Conservation (phyloP, 2,329 filamentous ascomycete species). For the Emmonsiellopsis sp. region DNA sequence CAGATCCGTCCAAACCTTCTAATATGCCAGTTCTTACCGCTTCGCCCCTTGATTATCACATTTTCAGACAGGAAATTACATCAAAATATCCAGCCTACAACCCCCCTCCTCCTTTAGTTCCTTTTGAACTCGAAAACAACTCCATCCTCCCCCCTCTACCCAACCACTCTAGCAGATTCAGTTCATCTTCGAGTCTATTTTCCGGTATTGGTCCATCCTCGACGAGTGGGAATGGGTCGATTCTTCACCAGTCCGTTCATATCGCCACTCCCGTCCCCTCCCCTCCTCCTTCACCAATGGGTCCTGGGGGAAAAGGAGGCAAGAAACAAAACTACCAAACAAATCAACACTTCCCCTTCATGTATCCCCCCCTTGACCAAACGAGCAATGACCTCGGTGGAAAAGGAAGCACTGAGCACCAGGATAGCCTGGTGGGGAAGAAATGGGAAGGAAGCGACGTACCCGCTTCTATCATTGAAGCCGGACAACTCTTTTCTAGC, state of each 20-base stretch:
- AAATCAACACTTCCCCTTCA: slow-evolving; percentile 95
- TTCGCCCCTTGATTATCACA: slow-evolving; percentile 89
- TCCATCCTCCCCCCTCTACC: slow-evolving; percentile 76
- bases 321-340: slow-evolving; percentile 99
- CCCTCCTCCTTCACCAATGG: slow-evolving; percentile 83
- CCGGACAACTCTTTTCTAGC: slow-evolving; percentile 81
- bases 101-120: slow-evolving; percentile 71
- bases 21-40: slow-evolving; percentile 73
- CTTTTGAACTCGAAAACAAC: slow-evolving; percentile 81
- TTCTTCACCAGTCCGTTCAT: slow-evolving; percentile 90
- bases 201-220: slow-evolving; percentile 43
- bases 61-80: slow-evolving; percentile 91
- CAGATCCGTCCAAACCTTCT: slow-evolving; percentile 18
- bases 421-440: slow-evolving; percentile 52
- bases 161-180: slow-evolving; percentile 58
- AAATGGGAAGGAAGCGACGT: slow-evolving; percentile 84
- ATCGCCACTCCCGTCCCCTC: slow-evolving; percentile 98
- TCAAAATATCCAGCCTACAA: slow-evolving; percentile 97
- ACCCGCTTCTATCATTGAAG: slow-evolving; percentile 88
- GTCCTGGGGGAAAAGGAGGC: slow-evolving; percentile 72
- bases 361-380: slow-evolving; percentile 87
- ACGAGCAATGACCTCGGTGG: slow-evolving; percentile 84
- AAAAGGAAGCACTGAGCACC: slow-evolving; percentile 71
- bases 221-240: slow-evolving; percentile 49
- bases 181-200: slow-evolving; percentile 53